These are phyloP conservation scores for Starmerella bombi DNA, from an alignment of 805 yeast genomes.

Conservation along the genomic window DNA sequence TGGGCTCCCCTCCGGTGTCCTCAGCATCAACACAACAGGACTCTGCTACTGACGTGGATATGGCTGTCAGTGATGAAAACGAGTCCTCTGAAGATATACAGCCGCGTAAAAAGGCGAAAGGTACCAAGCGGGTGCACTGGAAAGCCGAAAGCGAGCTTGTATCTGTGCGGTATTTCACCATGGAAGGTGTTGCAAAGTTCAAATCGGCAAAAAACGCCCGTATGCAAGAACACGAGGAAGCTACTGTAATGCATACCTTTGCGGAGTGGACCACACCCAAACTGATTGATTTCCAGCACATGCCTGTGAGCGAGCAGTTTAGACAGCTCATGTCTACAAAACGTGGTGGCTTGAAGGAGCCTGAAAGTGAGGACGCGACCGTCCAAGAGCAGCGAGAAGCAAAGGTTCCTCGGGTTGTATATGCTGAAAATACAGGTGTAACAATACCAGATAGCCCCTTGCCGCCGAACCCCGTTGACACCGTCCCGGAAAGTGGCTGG, in stretches of 20 bases:
- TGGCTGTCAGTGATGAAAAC: background rate
- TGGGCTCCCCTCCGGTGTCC: background rate
- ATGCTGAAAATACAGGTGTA: constrained; percentile 17
- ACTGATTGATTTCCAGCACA: constrained; percentile 14
- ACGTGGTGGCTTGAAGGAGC: constrained; percentile 24
- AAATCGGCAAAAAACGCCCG: constrained; percentile 18
- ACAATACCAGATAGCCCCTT: constrained; percentile 20
- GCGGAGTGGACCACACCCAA: constrained; percentile 21
- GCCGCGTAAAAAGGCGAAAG: constrained; percentile 13
- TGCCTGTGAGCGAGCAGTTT: constrained; percentile 11
- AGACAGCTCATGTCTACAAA: constrained; percentile 20
- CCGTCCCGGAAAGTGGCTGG: constrained; percentile 3
- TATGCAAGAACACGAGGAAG: constrained; percentile 17
- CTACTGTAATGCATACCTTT: constrained; percentile 10
- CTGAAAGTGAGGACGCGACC: constrained; percentile 23
- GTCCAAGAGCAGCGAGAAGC: constrained; percentile 22
- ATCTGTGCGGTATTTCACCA: constrained; percentile 24
- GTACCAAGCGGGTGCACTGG: constrained; percentile 26
- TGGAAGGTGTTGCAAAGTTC: constrained; percentile 17
- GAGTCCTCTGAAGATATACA: background rate
- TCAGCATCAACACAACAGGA: background rate
- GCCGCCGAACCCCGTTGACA: constrained; percentile 7
- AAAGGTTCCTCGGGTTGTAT: constrained; percentile 18
- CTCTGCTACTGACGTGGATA: background rate
- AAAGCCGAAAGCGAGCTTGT: constrained; percentile 24